Evolutionary conservation across 2,329 filamentous ascomycete species (phyloP).

Genomic region (Xylariales sp.): DNA sequence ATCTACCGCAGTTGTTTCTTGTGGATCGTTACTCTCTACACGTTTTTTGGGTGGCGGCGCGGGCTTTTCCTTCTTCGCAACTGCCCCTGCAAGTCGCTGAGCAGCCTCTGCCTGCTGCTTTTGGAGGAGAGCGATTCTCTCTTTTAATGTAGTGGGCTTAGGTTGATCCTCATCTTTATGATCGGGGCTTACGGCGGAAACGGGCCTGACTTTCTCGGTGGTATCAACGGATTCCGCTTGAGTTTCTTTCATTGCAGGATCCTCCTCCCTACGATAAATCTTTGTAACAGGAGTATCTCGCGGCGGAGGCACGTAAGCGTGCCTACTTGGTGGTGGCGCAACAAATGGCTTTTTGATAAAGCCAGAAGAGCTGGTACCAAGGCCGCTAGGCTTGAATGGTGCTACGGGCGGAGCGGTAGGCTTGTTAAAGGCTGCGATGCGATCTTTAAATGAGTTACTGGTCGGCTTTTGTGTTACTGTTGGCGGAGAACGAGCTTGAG

Average conservation of each 20-base stretch:
- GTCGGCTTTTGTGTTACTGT: slow-evolving; percentile 79
- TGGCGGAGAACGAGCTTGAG: slow-evolving; percentile 68
- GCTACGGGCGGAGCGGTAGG: slow-evolving; percentile 83
- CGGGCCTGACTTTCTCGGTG: slow-evolving; percentile 75
- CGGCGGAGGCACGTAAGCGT: slow-evolving; percentile 85
- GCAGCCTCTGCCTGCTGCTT: slow-evolving; percentile 94
- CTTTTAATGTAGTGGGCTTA: slow-evolving; percentile 93
- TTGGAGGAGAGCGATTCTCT: slow-evolving; percentile 92
- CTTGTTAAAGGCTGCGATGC: slow-evolving; percentile 97
- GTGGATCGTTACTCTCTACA: slow-evolving; percentile 59
- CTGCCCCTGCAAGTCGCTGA: slow-evolving; percentile 80
- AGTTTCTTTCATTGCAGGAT: slow-evolving; percentile 75
- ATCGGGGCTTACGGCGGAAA: slow-evolving; percentile 57
- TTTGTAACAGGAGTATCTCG: slow-evolving; percentile 78
- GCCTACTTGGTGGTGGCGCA: slow-evolving; percentile 89
- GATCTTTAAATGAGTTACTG: slow-evolving; percentile 86
- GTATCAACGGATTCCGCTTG: slow-evolving; percentile 74
- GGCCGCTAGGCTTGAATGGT: slow-evolving; percentile 85
- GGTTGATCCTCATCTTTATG: slow-evolving; percentile 79
- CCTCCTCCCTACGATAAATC: slow-evolving; percentile 88
- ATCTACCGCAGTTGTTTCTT: slow-evolving; percentile 49
- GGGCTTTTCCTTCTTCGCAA: slow-evolving; percentile 86
- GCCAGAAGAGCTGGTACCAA: slow-evolving; percentile 67
- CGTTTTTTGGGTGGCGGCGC: slow-evolving; percentile 79
- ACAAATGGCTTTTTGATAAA: slow-evolving; percentile 99